phyloP scores from a whole-genome alignment of 768 basidiomycete genomes.

The Leccinellum rugosiceps region DNA sequence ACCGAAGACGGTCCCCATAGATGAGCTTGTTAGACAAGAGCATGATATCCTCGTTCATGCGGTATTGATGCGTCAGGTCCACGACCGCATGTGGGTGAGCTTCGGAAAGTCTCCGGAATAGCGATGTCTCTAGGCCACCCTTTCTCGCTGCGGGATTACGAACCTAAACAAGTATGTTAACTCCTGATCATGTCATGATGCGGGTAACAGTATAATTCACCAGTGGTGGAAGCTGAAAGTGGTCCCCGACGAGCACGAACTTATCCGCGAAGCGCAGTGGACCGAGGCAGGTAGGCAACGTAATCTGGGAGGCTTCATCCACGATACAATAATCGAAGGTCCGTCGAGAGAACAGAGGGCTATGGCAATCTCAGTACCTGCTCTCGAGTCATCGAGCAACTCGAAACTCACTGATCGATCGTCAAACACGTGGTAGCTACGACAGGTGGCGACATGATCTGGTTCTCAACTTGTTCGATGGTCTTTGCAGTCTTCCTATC shows the following conservation, averaged over 20 bases:
- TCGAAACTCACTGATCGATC: constrained; percentile 78
- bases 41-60: constrained; percentile 99
- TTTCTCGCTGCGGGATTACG: constrained; percentile 74
- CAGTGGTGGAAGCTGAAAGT: constrained; percentile 94
- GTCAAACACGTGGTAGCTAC: constrained; percentile 95
- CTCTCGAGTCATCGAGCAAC: neutral
- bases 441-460: constrained; percentile 84
- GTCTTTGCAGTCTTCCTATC: constrained; percentile 53
- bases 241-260: constrained; percentile 95
- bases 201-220: constrained; percentile 40
- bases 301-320: constrained; percentile 98
- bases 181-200: neutral
- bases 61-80: constrained; percentile 85
- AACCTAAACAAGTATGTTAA: constrained; percentile 49
- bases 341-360: constrained; percentile 80
- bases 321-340: constrained; percentile 96
- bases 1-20: constrained; percentile 72
- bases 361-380: constrained; percentile 29
- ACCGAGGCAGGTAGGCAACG: constrained; percentile 91
- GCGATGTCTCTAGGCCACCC: constrained; percentile 84
- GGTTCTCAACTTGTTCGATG: constrained; percentile 79
- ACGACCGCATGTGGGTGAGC: constrained; percentile 84
- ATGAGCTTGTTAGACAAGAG: constrained; percentile 81
- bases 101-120: constrained; percentile 87
- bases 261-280: constrained; percentile 87